Evolutionary conservation across 768 basidiomycete genomes (phyloP).

Genomic region (Antrodiella citrinella): DNA sequence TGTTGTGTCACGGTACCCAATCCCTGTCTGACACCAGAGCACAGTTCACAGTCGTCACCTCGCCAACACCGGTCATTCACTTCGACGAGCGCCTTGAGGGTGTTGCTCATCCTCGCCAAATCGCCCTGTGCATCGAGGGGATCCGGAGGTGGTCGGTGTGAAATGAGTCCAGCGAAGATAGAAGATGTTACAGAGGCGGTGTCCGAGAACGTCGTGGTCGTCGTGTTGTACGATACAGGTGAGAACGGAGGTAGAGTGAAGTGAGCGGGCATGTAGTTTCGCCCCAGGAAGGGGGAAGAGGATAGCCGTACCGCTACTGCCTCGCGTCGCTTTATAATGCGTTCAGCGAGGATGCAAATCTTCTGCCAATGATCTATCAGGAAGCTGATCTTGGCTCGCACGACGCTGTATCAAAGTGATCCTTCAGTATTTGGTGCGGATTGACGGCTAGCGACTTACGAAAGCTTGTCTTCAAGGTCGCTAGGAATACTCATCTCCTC

Average conservation of each 20-base stretch:
- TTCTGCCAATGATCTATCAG: constrained; percentile 91
- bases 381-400: constrained; percentile 66
- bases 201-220: constrained; percentile 26
- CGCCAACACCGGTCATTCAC: constrained; percentile 79
- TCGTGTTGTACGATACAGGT: constrained; percentile 17
- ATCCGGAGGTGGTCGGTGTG: constrained; percentile 10
- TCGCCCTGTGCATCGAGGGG: constrained; percentile 60
- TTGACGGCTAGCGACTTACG: constrained; percentile 35
- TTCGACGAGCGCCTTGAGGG: constrained; percentile 68
- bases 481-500: constrained; percentile 93
- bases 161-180: constrained; percentile 12
- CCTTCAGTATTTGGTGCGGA: not conserved
- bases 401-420: constrained; percentile 46
- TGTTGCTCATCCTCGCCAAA: constrained; percentile 74
- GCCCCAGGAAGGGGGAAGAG: constrained; percentile 48
- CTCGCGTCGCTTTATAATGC: constrained; percentile 83
- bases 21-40: constrained; percentile 68
- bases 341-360: constrained; percentile 80
- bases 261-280: constrained; percentile 62
- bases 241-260: constrained; percentile 46
- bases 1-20: constrained; percentile 60
- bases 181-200: constrained; percentile 18
- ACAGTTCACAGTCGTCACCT: constrained; percentile 74
- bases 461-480: constrained; percentile 86
- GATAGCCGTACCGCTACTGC: constrained; percentile 78